Conservation (phyloP, 1,284 basidiomycete species). For the Hemileia vastatrix region DNA sequence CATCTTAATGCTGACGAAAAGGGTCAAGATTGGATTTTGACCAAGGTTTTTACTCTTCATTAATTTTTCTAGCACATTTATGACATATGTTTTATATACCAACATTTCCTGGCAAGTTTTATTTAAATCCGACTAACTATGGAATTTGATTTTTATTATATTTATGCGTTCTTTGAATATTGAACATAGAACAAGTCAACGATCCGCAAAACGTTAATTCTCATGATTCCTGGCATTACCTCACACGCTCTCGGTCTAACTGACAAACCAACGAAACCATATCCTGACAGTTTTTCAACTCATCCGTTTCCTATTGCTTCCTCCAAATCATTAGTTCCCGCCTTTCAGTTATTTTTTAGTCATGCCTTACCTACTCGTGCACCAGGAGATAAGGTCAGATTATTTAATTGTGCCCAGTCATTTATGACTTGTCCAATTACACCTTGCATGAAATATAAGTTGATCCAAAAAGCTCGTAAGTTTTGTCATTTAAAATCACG, state of each 20-base stretch:
- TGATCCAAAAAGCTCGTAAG: conserved; percentile 2
- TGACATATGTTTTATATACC: too few species aligned
- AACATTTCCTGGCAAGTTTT: too few species aligned
- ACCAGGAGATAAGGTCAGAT: conserved; percentile 68
- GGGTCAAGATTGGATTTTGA: conserved; percentile 67
- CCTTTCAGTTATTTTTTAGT: conserved; percentile 70
- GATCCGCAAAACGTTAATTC: conserved; percentile 64
- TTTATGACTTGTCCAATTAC: conserved; percentile 72
- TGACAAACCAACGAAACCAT: too few species aligned
- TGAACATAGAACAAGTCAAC: conserved; percentile 55
- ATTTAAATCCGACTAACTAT: too few species aligned
- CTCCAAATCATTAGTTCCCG: conserved; percentile 53
- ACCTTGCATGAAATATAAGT: conserved; percentile 41
- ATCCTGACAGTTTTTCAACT: conserved; percentile 55
- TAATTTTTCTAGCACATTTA: too few species aligned
- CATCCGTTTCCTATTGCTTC: conserved; percentile 46
- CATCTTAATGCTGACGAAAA: conserved; percentile 71
- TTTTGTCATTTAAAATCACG: too few species aligned
- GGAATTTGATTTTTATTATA: too few species aligned
- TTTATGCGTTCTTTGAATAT: too few species aligned
- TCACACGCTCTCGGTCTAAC: conserved; percentile 57
- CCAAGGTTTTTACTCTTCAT: conserved; percentile 64
- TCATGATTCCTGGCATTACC: conserved; percentile 72
- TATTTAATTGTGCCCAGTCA: conserved; percentile 71
- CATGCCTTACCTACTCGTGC: conserved; percentile 82